These are phyloP conservation scores for Serendipita sp. DNA, from an alignment of 768 basidiomycete genomes.

Conservation along the genomic window DNA sequence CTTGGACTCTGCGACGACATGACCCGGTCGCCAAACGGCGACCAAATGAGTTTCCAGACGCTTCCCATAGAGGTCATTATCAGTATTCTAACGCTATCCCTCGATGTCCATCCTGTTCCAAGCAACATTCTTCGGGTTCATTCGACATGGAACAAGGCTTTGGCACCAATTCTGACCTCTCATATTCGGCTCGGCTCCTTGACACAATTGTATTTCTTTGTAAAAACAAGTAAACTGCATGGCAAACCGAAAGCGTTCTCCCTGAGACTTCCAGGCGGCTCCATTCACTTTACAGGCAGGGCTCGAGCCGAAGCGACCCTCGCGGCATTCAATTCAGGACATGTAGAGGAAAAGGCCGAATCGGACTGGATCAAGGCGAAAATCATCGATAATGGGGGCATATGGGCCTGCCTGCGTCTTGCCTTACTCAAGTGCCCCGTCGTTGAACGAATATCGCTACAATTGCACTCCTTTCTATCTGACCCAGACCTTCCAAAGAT, in stretches of 20 bases:
- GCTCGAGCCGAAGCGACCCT: slow-evolving; percentile 9
- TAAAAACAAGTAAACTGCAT: slow-evolving; percentile 8
- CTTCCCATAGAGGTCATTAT: neutral
- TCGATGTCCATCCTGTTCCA: neutral
- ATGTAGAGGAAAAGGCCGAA: neutral
- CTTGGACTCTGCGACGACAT: no score
- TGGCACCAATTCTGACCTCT: slow-evolving; percentile 13
- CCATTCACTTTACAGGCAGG: neutral
- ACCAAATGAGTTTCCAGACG: neutral
- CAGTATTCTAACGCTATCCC: neutral
- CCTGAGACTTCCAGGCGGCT: neutral
- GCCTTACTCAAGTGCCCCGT: slow-evolving; percentile 16
- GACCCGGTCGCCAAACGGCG: no score
- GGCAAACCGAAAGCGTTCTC: slow-evolving; percentile 15
- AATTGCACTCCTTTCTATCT: slow-evolving; percentile 24
- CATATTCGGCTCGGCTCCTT: slow-evolving; percentile 15
- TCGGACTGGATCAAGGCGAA: neutral
- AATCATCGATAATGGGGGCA: neutral
- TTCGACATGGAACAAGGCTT: neutral
- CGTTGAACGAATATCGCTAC: slow-evolving; percentile 21
- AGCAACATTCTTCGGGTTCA: neutral
- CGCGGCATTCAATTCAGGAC: slow-evolving; percentile 17
- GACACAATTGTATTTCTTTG: slow-evolving; percentile 16
- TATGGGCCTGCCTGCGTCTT: slow-evolving; percentile 16
- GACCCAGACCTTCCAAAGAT: slow-evolving; percentile 19